These are phyloP conservation scores for Musa troglodytarum DNA, from an alignment of 176 grass and related monocot genomes.

Conservation along the genomic window DNA sequence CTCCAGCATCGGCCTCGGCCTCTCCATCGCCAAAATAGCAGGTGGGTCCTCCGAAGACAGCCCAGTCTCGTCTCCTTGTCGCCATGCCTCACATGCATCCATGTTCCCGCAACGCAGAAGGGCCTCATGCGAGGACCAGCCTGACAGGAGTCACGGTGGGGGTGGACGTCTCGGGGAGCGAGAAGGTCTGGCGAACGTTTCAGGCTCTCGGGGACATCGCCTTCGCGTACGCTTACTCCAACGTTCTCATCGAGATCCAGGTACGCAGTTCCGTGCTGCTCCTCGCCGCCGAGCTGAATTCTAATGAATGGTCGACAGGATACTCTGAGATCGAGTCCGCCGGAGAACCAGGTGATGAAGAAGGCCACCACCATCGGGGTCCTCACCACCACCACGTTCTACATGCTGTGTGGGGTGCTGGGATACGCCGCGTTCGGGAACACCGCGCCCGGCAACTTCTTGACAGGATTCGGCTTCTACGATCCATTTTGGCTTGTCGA, in stretches of 20 bases:
- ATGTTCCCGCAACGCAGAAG: slow-evolving; percentile 31
- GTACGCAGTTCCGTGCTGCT: slow-evolving; percentile 12
- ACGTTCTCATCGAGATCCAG: slow-evolving; percentile 94
- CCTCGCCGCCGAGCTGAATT: not conserved
- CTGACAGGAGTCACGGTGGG: slow-evolving; percentile 75
- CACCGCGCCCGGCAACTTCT: slow-evolving; percentile 75
- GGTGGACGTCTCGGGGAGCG: slow-evolving; percentile 46
- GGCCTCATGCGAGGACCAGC: slow-evolving; percentile 39
- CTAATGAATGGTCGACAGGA: slow-evolving; percentile 32
- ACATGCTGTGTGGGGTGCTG: slow-evolving; percentile 78
- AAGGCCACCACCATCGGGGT: slow-evolving; percentile 78
- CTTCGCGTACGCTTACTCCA: slow-evolving; percentile 95
- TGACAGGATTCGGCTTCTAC: slow-evolving; percentile 92
- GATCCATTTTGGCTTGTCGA: slow-evolving; percentile 96
- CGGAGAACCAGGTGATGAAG: slow-evolving; percentile 93
- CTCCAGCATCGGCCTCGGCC: slow-evolving; percentile 70
- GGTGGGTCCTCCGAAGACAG: slow-evolving; percentile 19
- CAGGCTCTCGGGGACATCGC: slow-evolving; percentile 88
- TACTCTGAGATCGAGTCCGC: slow-evolving; percentile 68
- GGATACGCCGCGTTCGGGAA: slow-evolving; percentile 92
- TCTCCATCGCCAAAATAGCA: slow-evolving; percentile 75
- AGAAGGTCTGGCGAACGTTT: slow-evolving; percentile 92
- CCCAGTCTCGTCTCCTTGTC: not conserved
- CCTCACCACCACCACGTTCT: slow-evolving; percentile 65
- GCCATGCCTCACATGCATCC: not conserved